Base-by-base conservation (phyloP, 345 rosid species). In the Gynandropsis gynandra region DNA sequence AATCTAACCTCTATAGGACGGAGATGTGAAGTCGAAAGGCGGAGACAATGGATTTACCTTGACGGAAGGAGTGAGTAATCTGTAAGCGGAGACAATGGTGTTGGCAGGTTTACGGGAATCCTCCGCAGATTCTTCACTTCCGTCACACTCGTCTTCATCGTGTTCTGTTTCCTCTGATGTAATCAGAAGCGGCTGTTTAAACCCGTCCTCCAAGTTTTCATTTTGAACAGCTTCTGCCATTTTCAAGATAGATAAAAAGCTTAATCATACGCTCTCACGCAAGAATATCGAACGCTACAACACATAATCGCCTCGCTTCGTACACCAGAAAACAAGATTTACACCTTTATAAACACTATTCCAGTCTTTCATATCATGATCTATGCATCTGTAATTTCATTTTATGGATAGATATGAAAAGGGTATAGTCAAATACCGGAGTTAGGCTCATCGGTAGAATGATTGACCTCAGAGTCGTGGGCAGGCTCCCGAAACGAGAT, bases 31-130 rank as follows among this genome's bases (percentile, higher is more conserved):
- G n/a, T n/a, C n/a, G n/a, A n/a, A n/a, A n/a, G n/a, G n/a, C n/a
- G n/a, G n/a, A n/a, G n/a, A n/a, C n/a, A n/a, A n/a, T 7, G 40
- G 40, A 36, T 36, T 10, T 54, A 87, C 98, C 93, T 87, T 92
- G 16, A 92, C 88, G 29, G 95, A 85, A 61, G 98, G 93, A 19
- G 98, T 92, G 53, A 92, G 88, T 50, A 92, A 65, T 66, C 77
- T 72, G 64, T 92, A 87, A 9, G 98, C 96, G 18, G 82, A 70
- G 33, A 15, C 64, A 47, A 92, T 61, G 70, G 98, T 87, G 50
- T 65, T 76, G 47, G 76, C 90, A 39, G 98, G 78, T 50, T 10
- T 46, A 42, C 59, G 76, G 33, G 93, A 73, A 47, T 78, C 81
- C 35, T 72, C 72, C 1, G 59, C 11, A 68, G 76, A 71, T 69